phyloP scores from a whole-genome alignment of 257 asterid species.

The Gentiana straminea region DNA sequence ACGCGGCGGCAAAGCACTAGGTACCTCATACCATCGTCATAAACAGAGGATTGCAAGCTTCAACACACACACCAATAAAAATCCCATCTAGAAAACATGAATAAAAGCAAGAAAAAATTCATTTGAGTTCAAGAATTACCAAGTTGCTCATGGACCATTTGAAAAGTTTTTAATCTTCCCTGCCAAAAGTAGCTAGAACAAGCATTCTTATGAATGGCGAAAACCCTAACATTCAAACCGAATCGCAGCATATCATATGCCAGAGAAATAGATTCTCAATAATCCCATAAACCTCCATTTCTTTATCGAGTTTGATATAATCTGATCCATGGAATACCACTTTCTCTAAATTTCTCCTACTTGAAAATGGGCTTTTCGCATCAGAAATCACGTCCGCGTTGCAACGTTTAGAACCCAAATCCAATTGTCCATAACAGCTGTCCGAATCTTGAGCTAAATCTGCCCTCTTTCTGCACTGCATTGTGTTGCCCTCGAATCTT shows the following conservation, averaged over 20 bases:
- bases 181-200: not conserved
- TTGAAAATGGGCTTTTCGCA: conserved; percentile 8
- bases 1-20: conserved; percentile 33
- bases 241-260: not conserved
- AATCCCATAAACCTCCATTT: not conserved
- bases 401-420: not conserved
- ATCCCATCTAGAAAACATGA: not conserved
- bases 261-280: conserved; percentile 4
- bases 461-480: too few species aligned
- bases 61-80: not conserved
- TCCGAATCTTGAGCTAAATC: not conserved
- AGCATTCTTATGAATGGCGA: conserved; percentile 11
- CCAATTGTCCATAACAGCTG: too few species aligned
- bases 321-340: not conserved
- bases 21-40: conserved; percentile 20
- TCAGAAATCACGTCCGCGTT: conserved; percentile 12
- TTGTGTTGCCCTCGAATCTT: too few species aligned
- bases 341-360: not conserved
- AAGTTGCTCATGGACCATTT: conserved; percentile 4
- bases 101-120: too few species aligned
- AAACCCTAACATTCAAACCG: conserved; percentile 10
- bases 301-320: conserved; percentile 5
- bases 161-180: conserved; percentile 12
- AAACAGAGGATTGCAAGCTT: conserved; percentile 19
- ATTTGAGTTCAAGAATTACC: not conserved